These are phyloP conservation scores for Hyphodiscus hymeniophilus DNA, from an alignment of 495 filamentous ascomycete species.

Conservation along the genomic window DNA sequence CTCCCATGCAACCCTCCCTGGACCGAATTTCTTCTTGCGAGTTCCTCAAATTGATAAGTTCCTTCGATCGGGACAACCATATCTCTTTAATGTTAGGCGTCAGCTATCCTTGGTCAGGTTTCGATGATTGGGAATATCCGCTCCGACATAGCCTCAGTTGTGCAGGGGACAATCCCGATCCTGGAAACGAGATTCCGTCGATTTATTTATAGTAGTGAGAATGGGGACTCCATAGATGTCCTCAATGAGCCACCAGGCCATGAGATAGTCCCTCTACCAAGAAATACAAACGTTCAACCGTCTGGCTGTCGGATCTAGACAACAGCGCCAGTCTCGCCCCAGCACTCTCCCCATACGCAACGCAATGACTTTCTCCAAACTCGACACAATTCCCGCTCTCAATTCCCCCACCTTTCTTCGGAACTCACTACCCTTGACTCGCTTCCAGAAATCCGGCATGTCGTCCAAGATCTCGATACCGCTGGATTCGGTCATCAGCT, in stretches of 20 bases:
- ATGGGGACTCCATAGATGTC: too few relatives aligned
- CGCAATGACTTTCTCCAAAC: conserved; percentile 3
- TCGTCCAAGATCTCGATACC: conserved; percentile 41
- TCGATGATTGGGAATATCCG: too few relatives aligned
- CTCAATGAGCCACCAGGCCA: too few relatives aligned
- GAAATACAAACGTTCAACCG: too few relatives aligned
- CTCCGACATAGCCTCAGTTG: too few relatives aligned
- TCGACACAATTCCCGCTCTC: conserved; percentile 1
- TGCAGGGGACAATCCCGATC: too few relatives aligned
- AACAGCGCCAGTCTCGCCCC: conserved; percentile 30
- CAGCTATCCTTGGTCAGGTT: neutral
- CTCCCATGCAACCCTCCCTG: neutral
- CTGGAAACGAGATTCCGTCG: too few relatives aligned
- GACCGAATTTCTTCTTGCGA: conserved; percentile 7
- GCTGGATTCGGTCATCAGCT: conserved; percentile 40
- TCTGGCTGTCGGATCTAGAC: conserved; percentile 18
- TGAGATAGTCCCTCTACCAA: too few relatives aligned
- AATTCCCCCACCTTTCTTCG: neutral
- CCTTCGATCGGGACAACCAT: conserved; percentile 3
- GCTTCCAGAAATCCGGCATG: conserved; percentile 41
- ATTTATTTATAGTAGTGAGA: too few relatives aligned
- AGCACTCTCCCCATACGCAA: conserved; percentile 8
- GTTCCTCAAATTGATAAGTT: conserved; percentile 1
- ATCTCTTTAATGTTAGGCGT: conserved; percentile 5
- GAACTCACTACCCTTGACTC: conserved; percentile 24